These are phyloP conservation scores for Cyclospora cayetanensis DNA, from an alignment of 169 alveolate genomes.

Conservation along the genomic window DNA sequence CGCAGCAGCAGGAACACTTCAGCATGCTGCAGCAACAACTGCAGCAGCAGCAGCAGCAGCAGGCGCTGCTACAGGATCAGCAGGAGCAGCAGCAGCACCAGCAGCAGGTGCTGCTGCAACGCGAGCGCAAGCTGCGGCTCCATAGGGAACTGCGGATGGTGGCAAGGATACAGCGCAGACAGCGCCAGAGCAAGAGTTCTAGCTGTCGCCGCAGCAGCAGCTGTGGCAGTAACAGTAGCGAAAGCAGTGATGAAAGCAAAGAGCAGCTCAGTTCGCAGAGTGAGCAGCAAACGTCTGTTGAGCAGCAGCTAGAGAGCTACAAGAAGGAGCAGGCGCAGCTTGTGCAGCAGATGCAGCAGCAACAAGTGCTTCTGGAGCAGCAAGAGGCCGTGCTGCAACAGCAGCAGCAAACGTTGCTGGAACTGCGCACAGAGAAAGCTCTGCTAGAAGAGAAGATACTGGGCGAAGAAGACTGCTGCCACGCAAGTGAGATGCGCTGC, in stretches of 20 bases:
- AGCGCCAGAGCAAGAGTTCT: background rate
- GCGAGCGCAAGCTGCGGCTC: constrained; percentile 28
- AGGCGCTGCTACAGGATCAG: constrained; percentile 38
- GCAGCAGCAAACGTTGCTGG: constrained; percentile 36
- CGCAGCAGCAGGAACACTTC: constrained; percentile 56
- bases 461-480: background rate
- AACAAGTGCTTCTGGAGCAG: constrained; percentile 49
- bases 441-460: background rate
- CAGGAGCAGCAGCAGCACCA: constrained; percentile 43
- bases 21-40: constrained; percentile 48
- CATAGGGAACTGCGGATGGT: constrained; percentile 41
- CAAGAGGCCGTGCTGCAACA: constrained; percentile 52
- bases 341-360: constrained; percentile 63
- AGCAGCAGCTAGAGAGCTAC: background rate
- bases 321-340: constrained; percentile 36
- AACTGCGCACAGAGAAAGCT: constrained; percentile 43
- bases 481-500: background rate
- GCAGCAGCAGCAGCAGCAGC: constrained; percentile 65
- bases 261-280: background rate
- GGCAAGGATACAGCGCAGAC: constrained; percentile 48
- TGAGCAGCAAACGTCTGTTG: background rate
- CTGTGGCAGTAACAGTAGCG: constrained; percentile 49
- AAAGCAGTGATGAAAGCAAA: background rate
- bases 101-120: constrained; percentile 40
- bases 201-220: constrained; percentile 30